Evolutionary conservation across 2,329 filamentous ascomycete species (phyloP), one percentile per base, ranked within the genome.

Genomic region (Hypoxylon sp.): DNA sequence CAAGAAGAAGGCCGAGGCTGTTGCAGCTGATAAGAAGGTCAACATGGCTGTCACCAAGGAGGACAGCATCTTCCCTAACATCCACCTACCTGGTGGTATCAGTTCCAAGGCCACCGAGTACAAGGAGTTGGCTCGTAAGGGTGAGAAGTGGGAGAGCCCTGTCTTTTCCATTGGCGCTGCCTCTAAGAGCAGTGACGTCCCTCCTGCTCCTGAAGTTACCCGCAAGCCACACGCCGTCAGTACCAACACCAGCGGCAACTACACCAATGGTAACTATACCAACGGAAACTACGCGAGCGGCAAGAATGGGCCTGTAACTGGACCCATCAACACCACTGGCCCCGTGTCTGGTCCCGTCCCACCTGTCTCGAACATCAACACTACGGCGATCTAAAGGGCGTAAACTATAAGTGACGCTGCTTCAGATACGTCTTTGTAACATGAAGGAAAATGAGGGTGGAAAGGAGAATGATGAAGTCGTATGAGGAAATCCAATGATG

Each of bases 51-150:
- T 94, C 69, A 96, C 94, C 41, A 88, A 94, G 81, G 88, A 97
- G 71, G 93, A 97, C 76, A 94, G 92, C 70, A 93, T 88, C 70
- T 97, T 99, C 90, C 91, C 93, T 75, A 84, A 95, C 76, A 90
- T 99, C 76, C 86, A 90, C 61, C 85, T 99, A 5, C 94, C 94
- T 25, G 92, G 92, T 30, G 94, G 94, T 59, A 95, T 97, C 78
- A 96, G 92, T 72, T 90, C 88, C 82, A 97, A 97, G 87, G 94
- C 95, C 8, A 96, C 93, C 23, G 93, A 97, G 80, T 98, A 96
- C 86, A 93, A 89, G 82, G 89, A 97, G 21, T 85, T 97, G 62
- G 93, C 95, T 7, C 84, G 84, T 71, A 93, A 96, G 87, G 96
- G 96, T 55, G 92, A 97, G 60, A 90, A 89, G 79, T 99, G 96